Base-by-base conservation (phyloP, 23 red algal genomes). In the Agarophyton chilense region DNA sequence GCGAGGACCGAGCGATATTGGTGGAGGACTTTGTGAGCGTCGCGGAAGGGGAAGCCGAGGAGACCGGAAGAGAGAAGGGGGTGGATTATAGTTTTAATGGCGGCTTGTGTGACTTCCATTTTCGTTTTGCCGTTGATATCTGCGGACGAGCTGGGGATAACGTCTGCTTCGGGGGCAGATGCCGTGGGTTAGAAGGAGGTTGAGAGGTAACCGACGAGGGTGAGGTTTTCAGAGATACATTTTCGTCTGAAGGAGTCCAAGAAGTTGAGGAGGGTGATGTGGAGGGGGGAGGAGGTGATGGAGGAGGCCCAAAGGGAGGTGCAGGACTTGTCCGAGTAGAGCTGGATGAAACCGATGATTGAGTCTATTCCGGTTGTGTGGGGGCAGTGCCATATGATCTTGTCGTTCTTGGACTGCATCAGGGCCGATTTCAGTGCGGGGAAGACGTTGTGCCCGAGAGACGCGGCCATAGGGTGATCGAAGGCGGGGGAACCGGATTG, bases 221-320 rank as follows among this genome's bases (percentile, higher is more conserved):
- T 66, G 61, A 66, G 61, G 61, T 66, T 66, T 4, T 66, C 26
- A 28, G 61, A 35, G 61, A 66, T 33, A n/a, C 61, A 66, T 2
- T 66, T 66, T 11, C 50, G 50, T n/a, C n/a, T n/a, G n/a, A n/a
- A n/a, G n/a, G n/a, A n/a, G n/a, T n/a, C n/a, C n/a, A n/a, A n/a
- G n/a, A 53, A 53, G 50, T 53, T 53, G 50, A 53, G n/a, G n/a
- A n/a, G n/a, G n/a, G n/a, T n/a, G n/a, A n/a, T n/a, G n/a, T n/a
- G n/a, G n/a, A n/a, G n/a, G 50, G 50, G 50, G 50, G 11, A 53
- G 50, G 50, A 53, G 50, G 11, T 53, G 50, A 53, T 53, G 50
- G 50, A 53, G 50, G 50, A 53, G 50, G 12, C 11, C 11, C 12
- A 53, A 18, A 18, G 18, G 11, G 11, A n/a, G n/a, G n/a, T n/a